A percentile compares a stretch with the other conserved stretches of the same genome.
These are phyloP conservation scores for Paramyrothecium roridum DNA, from an alignment of 2,329 filamentous ascomycete genomes.

Conservation along the genomic window DNA sequence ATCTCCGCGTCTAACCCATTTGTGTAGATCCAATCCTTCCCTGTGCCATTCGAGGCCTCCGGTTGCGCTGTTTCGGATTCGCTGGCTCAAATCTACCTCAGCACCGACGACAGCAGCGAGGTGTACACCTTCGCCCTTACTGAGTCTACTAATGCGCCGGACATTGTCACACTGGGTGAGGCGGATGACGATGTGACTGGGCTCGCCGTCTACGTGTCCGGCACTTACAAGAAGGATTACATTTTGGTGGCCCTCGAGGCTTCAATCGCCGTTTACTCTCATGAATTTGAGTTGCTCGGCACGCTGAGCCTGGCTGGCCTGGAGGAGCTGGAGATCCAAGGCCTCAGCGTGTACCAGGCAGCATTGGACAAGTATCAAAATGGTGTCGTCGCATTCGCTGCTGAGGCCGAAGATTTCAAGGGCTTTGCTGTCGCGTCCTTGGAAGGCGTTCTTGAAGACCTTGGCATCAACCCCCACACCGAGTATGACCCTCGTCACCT, in stretches of 20 bases:
- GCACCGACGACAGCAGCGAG: slow-evolving; percentile 30
- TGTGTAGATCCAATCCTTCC: slow-evolving; percentile 37
- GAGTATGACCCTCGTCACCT: slow-evolving; percentile 31
- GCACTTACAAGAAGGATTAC: slow-evolving; percentile 23
- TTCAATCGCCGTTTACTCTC: slow-evolving; percentile 34
- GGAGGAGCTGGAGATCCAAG: slow-evolving; percentile 38
- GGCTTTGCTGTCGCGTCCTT: slow-evolving; percentile 38
- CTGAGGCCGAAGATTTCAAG: slow-evolving; percentile 34
- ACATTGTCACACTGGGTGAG: slow-evolving; percentile 31
- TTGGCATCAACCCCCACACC: slow-evolving; percentile 31
- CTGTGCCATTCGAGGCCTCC: slow-evolving; percentile 35
- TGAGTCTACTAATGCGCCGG: slow-evolving; percentile 33
- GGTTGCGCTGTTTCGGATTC: slow-evolving; percentile 37
- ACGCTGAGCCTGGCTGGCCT: slow-evolving; percentile 31
- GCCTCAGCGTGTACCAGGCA: slow-evolving; percentile 37
- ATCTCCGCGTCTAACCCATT: not conserved
- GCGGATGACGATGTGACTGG: slow-evolving; percentile 35
- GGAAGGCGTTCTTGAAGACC: slow-evolving; percentile 23
- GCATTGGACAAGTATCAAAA: slow-evolving; percentile 27
- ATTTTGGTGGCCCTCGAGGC: slow-evolving; percentile 36
- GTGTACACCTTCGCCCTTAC: slow-evolving; percentile 35
- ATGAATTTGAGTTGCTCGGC: slow-evolving; percentile 29
- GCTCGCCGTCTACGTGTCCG: slow-evolving; percentile 35
- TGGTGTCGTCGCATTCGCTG: slow-evolving; percentile 36
- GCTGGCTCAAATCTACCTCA: slow-evolving; percentile 34